A percentile compares a stretch with the other conserved stretches of the same genome.
phyloP scores from a whole-genome alignment of 306 rosid species.

The Sindora glabra region DNA sequence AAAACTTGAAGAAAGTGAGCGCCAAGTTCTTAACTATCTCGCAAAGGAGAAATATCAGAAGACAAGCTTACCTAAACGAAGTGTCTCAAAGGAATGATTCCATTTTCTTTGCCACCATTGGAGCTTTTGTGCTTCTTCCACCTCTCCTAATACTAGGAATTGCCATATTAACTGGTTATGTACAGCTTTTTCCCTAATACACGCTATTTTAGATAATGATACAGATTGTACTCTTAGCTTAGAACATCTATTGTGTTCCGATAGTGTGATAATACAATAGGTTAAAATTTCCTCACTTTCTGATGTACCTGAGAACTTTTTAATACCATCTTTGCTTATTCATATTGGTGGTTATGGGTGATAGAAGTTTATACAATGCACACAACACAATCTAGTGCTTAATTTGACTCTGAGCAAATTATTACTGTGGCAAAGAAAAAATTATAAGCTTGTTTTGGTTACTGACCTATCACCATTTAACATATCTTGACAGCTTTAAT shows the following conservation, averaged over 20 bases:
- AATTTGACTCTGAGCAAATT: neutral
- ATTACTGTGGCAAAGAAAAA: too few relatives aligned
- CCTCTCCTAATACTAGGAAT: constrained; percentile 82
- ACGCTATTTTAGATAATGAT: neutral
- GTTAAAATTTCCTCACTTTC: neutral
- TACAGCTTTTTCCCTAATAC: constrained; percentile 80
- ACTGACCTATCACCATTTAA: too few relatives aligned
- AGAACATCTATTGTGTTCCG: too few relatives aligned
- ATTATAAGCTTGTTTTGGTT: too few relatives aligned
- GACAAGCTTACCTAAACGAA: constrained; percentile 74
- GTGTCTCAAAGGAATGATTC: constrained; percentile 90
- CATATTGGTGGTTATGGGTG: too few relatives aligned
- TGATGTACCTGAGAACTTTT: neutral
- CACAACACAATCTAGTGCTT: neutral
- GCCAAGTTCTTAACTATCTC: constrained; percentile 73
- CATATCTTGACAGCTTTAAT: neutral
- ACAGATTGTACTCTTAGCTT: neutral
- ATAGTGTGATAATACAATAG: too few relatives aligned
- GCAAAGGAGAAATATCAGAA: constrained; percentile 83
- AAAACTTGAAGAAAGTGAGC: constrained; percentile 68
- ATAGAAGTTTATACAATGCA: too few relatives aligned
- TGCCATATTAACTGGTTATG: constrained; percentile 84
- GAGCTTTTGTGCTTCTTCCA: constrained; percentile 88
- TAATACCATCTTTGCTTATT: too few relatives aligned
- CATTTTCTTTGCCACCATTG: constrained; percentile 80